Evolutionary conservation across 257 asterid genomes (phyloP), one percentile per base, ranked within the genome.

Genomic region (Solanum paucissectum): DNA sequence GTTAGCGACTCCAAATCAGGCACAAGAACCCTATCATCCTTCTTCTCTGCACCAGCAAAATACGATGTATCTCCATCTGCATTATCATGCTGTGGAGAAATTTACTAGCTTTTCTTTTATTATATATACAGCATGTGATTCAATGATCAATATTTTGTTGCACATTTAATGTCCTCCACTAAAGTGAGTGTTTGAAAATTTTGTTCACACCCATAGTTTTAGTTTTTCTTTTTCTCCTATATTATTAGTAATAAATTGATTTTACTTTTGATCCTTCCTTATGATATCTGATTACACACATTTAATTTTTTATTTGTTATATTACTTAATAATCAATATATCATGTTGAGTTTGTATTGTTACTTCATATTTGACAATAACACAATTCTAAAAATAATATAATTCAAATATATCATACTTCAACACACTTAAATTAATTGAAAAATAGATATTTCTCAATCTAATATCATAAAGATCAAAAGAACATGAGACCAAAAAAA

Each of bases 1-100:
- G 98, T 94, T 87, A 95, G 89, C 12, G 98, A 97, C 42, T 98
- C 98, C 37, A 97, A 93, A 93, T 96, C 98, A 84, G 98, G 98
- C 64, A 96, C 98, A 88, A 97, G 96, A 89, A 94, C 99, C 92
- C 98, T 93, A 18, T 94, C 99, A 91, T 95, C 99, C 87, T 95
- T 97, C 95, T 94, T 95, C 94, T 97, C 99, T 1, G 99, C 99
- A 46, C 99, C 98, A 32, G 93, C 99, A 87, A 97, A 97, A 90
- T 97, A 97, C 5, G 98, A 97, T 40, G 44, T 36, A 18, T 16
- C 32, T 75, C 9, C 55, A 21, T 37, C 33, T 75, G 14, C 83
- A 36, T 37, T 37, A 75, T 75, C 5, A 12, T 23, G 3, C 23
- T 11, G 83, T 75, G 83, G 52, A 32, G 2, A 72, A 74, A 21